phyloP scores from a whole-genome alignment of 2,329 filamentous ascomycete species.

The Triangularia verruculosa region DNA sequence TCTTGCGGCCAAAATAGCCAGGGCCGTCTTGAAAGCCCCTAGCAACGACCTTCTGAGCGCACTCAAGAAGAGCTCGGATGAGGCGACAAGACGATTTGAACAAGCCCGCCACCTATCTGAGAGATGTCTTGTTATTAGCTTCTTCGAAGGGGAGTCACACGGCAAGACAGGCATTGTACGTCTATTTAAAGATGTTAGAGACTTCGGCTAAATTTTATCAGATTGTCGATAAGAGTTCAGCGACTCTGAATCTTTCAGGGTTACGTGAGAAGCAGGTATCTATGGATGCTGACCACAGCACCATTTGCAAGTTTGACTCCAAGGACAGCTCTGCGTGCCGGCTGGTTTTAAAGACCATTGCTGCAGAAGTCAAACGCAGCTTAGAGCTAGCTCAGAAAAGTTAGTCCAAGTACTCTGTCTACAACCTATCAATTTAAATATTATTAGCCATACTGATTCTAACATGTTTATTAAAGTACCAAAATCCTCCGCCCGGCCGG shows the following conservation, averaged over 20 bases:
- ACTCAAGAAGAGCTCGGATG: not conserved
- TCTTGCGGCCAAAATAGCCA: constrained; percentile 2
- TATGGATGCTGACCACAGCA: constrained; percentile 11
- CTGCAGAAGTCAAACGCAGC: too few relatives aligned
- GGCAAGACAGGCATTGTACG: not conserved
- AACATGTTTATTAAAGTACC: too few relatives aligned
- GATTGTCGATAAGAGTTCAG: constrained; percentile 13
- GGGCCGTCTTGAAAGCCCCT: too few relatives aligned
- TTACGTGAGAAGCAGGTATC: constrained; percentile 10
- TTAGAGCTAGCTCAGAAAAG: too few relatives aligned
- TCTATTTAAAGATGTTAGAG: not conserved
- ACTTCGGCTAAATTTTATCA: not conserved
- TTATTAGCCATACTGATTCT: too few relatives aligned
- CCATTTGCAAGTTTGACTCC: constrained; percentile 16
- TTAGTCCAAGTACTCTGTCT: too few relatives aligned
- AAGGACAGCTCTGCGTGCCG: not conserved
- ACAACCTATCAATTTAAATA: too few relatives aligned
- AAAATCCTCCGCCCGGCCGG: too few relatives aligned
- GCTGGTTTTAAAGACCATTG: constrained; percentile 6
- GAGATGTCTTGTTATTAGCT: not conserved
- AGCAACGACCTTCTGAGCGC: not conserved
- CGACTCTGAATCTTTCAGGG: constrained; percentile 5
- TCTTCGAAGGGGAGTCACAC: constrained; percentile 1
- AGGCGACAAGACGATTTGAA: not conserved
- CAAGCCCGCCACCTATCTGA: constrained; percentile 1